Conservation (phyloP, 495 filamentous ascomycete genomes). For the Aspergillus cavernicola region DNA sequence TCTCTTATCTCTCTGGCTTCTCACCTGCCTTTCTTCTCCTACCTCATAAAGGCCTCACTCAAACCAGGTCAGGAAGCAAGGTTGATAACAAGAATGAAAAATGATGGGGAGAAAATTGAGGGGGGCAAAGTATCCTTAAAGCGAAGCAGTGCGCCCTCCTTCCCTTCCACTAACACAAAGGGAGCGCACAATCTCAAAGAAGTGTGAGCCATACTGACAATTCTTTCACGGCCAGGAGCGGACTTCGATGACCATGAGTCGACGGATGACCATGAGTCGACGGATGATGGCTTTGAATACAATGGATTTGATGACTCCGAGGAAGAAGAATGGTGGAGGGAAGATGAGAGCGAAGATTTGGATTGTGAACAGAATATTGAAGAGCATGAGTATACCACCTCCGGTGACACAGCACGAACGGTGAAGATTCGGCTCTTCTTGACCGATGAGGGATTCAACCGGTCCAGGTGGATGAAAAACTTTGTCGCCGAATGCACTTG, state of each 20-base stretch:
- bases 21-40: constrained; percentile 3
- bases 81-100: constrained; percentile 1
- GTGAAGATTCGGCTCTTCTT: constrained; percentile 20
- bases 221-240: constrained; percentile 13
- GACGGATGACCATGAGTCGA: constrained; percentile 11
- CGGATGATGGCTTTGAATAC: constrained; percentile 13
- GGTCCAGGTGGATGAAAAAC: constrained; percentile 16
- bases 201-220: constrained; percentile 13
- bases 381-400: constrained; percentile 20
- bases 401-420: constrained; percentile 15
- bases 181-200: constrained; percentile 3
- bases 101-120: neutral
- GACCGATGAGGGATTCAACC: constrained; percentile 9
- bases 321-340: constrained; percentile 19
- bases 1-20: neutral
- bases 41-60: no score
- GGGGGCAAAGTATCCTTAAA: constrained; percentile 2
- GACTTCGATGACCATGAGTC: constrained; percentile 10
- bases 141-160: constrained; percentile 8
- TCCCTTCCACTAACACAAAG: constrained; percentile 9
- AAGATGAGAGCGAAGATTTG: constrained; percentile 19
- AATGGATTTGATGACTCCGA: constrained; percentile 13
- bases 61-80: no score
- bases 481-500: constrained; percentile 21
- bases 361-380: constrained; percentile 16